Conservation (phyloP, 1,139 yeast species). For the Candida sp. region DNA sequence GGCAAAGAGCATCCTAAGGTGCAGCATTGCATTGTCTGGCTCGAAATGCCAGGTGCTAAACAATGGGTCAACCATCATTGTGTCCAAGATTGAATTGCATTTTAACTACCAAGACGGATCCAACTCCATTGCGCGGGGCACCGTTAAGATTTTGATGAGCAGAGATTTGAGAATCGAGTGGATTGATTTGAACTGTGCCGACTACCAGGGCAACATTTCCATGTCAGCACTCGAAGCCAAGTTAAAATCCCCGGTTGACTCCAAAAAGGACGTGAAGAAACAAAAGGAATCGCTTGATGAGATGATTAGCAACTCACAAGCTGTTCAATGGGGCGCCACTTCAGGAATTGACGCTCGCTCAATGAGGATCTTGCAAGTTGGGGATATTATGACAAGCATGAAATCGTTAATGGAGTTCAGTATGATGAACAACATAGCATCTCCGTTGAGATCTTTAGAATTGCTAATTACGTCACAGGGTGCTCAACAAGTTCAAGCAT, state of each 20-base stretch:
- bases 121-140: slow-evolving; percentile 62
- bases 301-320: slow-evolving; percentile 25
- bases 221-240: slow-evolving; percentile 28
- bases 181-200: slow-evolving; percentile 59
- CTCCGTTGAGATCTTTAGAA: slow-evolving; percentile 67
- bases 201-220: slow-evolving; percentile 32
- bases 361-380: slow-evolving; percentile 71
- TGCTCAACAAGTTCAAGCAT: slow-evolving; percentile 22
- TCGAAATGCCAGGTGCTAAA: slow-evolving; percentile 69
- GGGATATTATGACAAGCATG: slow-evolving; percentile 77
- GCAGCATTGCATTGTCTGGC: slow-evolving; percentile 65
- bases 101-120: slow-evolving; percentile 74
- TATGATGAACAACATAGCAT: slow-evolving; percentile 40
- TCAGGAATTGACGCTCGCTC: slow-evolving; percentile 71
- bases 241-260: slow-evolving; percentile 19
- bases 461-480: slow-evolving; percentile 39
- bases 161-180: slow-evolving; percentile 70
- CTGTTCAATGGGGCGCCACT: slow-evolving; percentile 29
- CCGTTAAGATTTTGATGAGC: slow-evolving; percentile 62
- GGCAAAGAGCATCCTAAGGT: slow-evolving; percentile 54
- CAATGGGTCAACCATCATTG: slow-evolving; percentile 66
- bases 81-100: slow-evolving; percentile 58
- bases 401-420: slow-evolving; percentile 67
- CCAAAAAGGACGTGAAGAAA: slow-evolving; percentile 19
- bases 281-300: slow-evolving; percentile 26